These are phyloP conservation scores for Boletellus ananiceps DNA, from an alignment of 768 basidiomycete species.

Conservation along the genomic window DNA sequence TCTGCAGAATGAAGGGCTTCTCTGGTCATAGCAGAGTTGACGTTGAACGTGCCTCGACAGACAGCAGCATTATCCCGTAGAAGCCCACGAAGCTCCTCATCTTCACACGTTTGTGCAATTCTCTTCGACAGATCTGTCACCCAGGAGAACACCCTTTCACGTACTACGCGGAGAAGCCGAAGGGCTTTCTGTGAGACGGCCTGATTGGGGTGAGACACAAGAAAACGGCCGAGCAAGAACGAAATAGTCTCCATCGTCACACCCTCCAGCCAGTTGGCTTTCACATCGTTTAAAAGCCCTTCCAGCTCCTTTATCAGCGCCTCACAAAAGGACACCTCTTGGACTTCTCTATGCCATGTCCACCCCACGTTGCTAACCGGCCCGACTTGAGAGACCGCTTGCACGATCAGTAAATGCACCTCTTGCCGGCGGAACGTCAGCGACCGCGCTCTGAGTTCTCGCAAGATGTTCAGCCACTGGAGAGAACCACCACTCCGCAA, in stretches of 20 bases:
- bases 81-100: conserved; percentile 18
- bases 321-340: conserved; percentile 29
- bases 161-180: conserved; percentile 29
- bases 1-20: conserved; percentile 15
- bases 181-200: conserved; percentile 16
- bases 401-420: conserved; percentile 40
- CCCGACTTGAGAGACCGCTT: conserved; percentile 44
- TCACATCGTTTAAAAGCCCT: conserved; percentile 32
- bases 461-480: conserved; percentile 49
- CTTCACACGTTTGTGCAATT: conserved; percentile 10
- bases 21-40: conserved; percentile 8
- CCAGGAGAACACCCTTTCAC: conserved; percentile 35
- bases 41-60: conserved; percentile 36
- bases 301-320: conserved; percentile 36
- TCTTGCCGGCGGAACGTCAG: conserved; percentile 38
- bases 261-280: conserved; percentile 40
- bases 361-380: conserved; percentile 12
- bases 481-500: conserved; percentile 42
- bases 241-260: conserved; percentile 32
- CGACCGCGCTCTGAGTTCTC: conserved; percentile 38
- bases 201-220: conserved; percentile 21
- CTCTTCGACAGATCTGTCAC: conserved; percentile 30
- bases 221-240: conserved; percentile 34
- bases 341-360: conserved; percentile 41
- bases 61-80: conserved; percentile 36